These are phyloP conservation scores for Rhazya stricta DNA, from an alignment of 257 asterid species.

Conservation along the genomic window DNA sequence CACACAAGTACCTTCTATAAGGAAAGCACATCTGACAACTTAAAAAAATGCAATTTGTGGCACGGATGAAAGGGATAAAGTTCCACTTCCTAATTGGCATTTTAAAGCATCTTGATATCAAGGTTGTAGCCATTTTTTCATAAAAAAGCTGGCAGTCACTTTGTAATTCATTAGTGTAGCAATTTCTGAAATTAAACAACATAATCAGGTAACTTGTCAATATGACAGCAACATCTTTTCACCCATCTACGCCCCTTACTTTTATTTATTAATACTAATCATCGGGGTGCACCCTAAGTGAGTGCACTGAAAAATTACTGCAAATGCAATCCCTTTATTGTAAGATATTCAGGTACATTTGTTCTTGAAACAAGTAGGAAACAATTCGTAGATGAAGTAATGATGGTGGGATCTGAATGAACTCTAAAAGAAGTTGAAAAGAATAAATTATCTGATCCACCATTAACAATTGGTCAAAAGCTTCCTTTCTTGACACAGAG, in stretches of 20 bases:
- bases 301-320: background rate
- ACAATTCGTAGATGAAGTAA: too few relatives aligned
- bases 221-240: background rate
- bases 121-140: background rate
- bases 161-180: background rate
- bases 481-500: too few relatives aligned
- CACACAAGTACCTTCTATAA: background rate
- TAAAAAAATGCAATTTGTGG: background rate
- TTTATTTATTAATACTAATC: background rate
- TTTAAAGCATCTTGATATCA: background rate
- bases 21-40: background rate
- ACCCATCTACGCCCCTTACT: background rate
- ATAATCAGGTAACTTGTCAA: background rate
- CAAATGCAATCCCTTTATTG: background rate
- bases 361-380: background rate
- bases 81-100: background rate
- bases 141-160: too few relatives aligned
- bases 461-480: too few relatives aligned
- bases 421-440: too few relatives aligned
- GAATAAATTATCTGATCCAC: too few relatives aligned
- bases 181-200: background rate
- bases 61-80: background rate
- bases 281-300: background rate
- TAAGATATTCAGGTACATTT: background rate
- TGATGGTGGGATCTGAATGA: background rate